phyloP scores from a whole-genome alignment of 257 asterid genomes.

The Paulownia fortunei region DNA sequence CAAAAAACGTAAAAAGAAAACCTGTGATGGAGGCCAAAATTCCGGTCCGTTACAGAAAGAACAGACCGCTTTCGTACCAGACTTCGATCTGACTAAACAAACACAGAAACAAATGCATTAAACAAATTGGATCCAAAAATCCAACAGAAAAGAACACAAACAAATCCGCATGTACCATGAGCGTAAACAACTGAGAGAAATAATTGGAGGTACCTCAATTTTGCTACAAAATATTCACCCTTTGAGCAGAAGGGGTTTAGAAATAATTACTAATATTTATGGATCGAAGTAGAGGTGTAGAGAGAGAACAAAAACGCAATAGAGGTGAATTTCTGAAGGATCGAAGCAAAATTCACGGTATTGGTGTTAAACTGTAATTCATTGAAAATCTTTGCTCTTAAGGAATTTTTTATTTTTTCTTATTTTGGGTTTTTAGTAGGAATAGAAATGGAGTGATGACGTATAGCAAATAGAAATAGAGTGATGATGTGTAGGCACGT shows the following conservation, averaged over 20 bases:
- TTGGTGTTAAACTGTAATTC: slow-evolving; percentile 20
- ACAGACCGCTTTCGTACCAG: slow-evolving; percentile 48
- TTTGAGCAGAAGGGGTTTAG: slow-evolving; percentile 20
- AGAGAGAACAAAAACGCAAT: background rate
- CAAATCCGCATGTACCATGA: background rate
- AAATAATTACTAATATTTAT: slow-evolving; percentile 11
- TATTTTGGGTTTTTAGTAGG: background rate
- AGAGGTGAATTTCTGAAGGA: slow-evolving; percentile 26
- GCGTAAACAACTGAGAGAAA: slow-evolving; percentile 6
- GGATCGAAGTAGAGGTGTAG: slow-evolving; percentile 39
- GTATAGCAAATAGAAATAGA: slow-evolving; percentile 32
- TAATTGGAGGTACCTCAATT: slow-evolving; percentile 39
- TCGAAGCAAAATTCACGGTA: slow-evolving; percentile 28
- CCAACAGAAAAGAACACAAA: background rate
- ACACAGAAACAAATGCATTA: slow-evolving; percentile 8
- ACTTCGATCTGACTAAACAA: slow-evolving; percentile 43
- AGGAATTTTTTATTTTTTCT: background rate
- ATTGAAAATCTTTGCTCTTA: background rate
- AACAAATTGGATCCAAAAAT: slow-evolving; percentile 18
- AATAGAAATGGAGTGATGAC: slow-evolving; percentile 12
- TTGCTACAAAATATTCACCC: slow-evolving; percentile 9
- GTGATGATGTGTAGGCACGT: slow-evolving; percentile 36
- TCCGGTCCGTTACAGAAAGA: slow-evolving; percentile 44
- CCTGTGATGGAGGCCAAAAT: slow-evolving; percentile 44
- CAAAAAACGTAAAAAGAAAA: slow-evolving; percentile 12